A percentile compares a stretch with the other conserved stretches of the same genome.
phyloP scores from a whole-genome alignment of 495 filamentous ascomycete genomes.

The Aspergillus funiculosus region DNA sequence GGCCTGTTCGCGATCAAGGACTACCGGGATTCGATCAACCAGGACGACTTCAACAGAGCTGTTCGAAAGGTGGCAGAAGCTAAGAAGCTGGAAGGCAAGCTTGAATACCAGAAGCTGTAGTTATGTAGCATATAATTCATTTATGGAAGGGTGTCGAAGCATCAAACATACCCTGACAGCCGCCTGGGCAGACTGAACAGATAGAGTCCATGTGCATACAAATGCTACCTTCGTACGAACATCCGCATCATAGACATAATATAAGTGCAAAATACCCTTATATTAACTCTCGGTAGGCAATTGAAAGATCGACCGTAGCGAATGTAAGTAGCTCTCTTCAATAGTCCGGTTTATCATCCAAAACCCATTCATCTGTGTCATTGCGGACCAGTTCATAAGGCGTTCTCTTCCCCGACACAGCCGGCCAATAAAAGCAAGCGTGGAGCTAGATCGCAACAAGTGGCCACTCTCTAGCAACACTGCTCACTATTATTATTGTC shows the following conservation, averaged over 20 bases:
- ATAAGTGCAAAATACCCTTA: too few species aligned
- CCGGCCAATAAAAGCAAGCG: conserved; percentile 8
- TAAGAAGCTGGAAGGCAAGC: conserved; percentile 97
- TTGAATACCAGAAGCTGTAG: conserved; percentile 95
- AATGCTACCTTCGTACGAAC: too few species aligned
- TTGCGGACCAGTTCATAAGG: background rate
- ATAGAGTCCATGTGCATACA: too few species aligned
- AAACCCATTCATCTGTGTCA: background rate
- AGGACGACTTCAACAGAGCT: conserved; percentile 98
- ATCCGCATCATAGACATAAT: too few species aligned
- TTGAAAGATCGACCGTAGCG: too few species aligned
- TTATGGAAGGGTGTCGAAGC: conserved; percentile 7
- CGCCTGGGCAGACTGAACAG: background rate
- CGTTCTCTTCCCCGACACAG: conserved; percentile 7
- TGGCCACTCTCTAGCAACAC: conserved; percentile 20
- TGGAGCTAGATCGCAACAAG: conserved; percentile 11
- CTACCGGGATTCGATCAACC: conserved; percentile 88
- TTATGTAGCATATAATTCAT: conserved; percentile 7
- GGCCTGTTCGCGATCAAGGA: conserved; percentile 97
- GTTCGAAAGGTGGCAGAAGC: conserved; percentile 93
- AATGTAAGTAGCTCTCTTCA: too few species aligned
- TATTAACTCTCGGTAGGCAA: too few species aligned
- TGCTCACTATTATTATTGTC: too few species aligned
- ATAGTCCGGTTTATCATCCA: background rate
- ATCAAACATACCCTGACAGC: conserved; percentile 9